Evolutionary conservation across 345 rosid genomes (phyloP).

Genomic region (Lumnitzera racemosa): DNA sequence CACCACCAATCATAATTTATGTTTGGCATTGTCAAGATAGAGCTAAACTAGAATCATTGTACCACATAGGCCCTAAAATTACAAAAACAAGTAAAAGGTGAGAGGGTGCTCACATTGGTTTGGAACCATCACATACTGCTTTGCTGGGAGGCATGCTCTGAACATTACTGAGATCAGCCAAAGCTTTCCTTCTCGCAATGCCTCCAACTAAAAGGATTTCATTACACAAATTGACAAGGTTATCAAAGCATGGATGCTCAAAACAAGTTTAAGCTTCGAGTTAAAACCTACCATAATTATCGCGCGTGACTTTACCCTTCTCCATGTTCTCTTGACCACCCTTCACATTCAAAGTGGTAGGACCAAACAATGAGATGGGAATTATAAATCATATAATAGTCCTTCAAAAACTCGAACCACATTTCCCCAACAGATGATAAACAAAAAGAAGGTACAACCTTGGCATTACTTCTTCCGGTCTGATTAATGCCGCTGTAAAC

Average conservation of each 20-base stretch:
- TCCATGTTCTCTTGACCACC: conserved; percentile 22
- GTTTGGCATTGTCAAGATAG: not conserved
- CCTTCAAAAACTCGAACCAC: not conserved
- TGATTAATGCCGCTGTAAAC: conserved; percentile 20
- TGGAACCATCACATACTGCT: conserved; percentile 37
- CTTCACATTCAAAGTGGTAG: conserved; percentile 23
- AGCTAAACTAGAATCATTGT: not conserved
- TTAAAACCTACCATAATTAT: conserved; percentile 2
- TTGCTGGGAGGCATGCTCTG: conserved; percentile 19
- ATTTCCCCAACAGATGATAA: not conserved
- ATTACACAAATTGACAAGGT: conserved; percentile 3
- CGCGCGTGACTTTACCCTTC: conserved; percentile 12
- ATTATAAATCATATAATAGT: not conserved
- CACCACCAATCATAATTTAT: no score
- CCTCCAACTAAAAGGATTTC: conserved; percentile 28
- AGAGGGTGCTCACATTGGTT: conserved; percentile 41
- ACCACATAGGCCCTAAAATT: not conserved
- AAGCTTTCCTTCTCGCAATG: conserved; percentile 51
- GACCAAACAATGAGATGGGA: conserved; percentile 1
- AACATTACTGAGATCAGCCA: conserved; percentile 72
- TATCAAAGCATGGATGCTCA: not conserved
- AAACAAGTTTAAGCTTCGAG: not conserved
- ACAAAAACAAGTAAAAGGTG: not conserved
- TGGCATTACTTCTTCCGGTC: conserved; percentile 23
- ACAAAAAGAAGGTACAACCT: conserved; percentile 28